phyloP scores from a whole-genome alignment of 2,329 filamentous ascomycete species.

The Colletotrichum somersetense region DNA sequence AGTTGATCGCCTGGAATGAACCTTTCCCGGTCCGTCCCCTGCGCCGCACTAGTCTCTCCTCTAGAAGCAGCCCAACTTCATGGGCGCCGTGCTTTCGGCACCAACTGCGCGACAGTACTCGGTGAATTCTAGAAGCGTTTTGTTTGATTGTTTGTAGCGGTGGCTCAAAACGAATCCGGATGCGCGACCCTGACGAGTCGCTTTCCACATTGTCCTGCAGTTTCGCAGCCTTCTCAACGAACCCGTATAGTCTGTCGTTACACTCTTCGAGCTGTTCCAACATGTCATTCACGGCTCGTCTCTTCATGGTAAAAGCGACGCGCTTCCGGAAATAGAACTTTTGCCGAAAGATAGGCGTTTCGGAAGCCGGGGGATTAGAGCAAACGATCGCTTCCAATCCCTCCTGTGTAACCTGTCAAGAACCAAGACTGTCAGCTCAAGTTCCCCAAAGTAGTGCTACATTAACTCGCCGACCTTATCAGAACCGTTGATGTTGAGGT shows the following conservation, averaged over 20 bases:
- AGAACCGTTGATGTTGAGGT: conserved; percentile 6
- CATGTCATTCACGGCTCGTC: neutral
- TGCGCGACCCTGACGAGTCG: neutral
- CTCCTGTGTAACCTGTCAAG: neutral
- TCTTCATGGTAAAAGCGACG: conserved; percentile 20
- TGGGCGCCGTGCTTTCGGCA: neutral
- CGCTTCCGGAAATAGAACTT: conserved; percentile 2
- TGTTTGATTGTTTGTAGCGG: conserved; percentile 8
- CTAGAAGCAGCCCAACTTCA: conserved; percentile 7
- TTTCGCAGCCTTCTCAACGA: neutral
- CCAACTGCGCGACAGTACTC: conserved; percentile 1
- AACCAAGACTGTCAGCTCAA: neutral
- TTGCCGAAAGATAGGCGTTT: neutral
- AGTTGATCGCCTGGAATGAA: neutral
- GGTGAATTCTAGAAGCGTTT: conserved; percentile 8
- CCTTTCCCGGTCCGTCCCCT: neutral
- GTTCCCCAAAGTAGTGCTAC: neutral
- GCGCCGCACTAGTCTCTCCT: conserved; percentile 16
- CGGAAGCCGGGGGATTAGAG: neutral
- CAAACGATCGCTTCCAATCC: conserved; percentile 4
- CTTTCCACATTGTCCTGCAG: neutral
- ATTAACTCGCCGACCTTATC: neutral
- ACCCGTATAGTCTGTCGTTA: neutral
- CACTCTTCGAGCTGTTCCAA: neutral
- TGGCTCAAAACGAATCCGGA: neutral